Evolutionary conservation across 2,329 filamentous ascomycete species (phyloP).

Genomic region (Aspergillus luchuensis): DNA sequence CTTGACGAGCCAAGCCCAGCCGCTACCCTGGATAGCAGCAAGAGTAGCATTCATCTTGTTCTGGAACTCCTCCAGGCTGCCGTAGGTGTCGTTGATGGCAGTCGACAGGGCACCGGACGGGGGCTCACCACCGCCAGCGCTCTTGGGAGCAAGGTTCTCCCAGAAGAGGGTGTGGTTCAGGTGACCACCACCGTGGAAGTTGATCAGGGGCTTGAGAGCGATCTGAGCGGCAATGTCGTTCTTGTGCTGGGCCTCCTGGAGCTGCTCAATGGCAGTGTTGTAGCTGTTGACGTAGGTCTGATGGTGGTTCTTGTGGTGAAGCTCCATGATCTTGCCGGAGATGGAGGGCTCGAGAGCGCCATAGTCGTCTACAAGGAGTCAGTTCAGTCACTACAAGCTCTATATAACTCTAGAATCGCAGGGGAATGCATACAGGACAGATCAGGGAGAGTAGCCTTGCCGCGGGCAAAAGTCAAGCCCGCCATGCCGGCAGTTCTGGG

Average conservation of each 20-base stretch:
- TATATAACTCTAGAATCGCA: background rate
- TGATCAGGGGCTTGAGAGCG: slow-evolving; percentile 61
- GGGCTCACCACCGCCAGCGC: slow-evolving; percentile 63
- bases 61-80: slow-evolving; percentile 61
- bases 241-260: slow-evolving; percentile 59
- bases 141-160: slow-evolving; percentile 67
- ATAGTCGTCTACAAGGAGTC: slow-evolving; percentile 75
- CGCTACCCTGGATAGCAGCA: slow-evolving; percentile 66
- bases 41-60: slow-evolving; percentile 65
- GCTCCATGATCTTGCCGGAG: slow-evolving; percentile 92
- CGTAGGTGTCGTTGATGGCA: slow-evolving; percentile 62
- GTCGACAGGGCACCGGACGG: slow-evolving; percentile 59
- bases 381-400: background rate
- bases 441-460: slow-evolving; percentile 92
- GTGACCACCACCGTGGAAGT: slow-evolving; percentile 67
- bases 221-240: slow-evolving; percentile 60
- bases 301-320: slow-evolving; percentile 93
- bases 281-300: slow-evolving; percentile 89
- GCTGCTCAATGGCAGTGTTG: slow-evolving; percentile 76
- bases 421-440: slow-evolving; percentile 65
- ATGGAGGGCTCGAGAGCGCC: slow-evolving; percentile 84
- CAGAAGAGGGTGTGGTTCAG: slow-evolving; percentile 67
- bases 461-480: slow-evolving; percentile 74
- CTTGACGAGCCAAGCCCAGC: slow-evolving; percentile 66
- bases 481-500: slow-evolving; percentile 64